Conservation (phyloP, 164 flowering plant species). For the Malania oleifera region DNA sequence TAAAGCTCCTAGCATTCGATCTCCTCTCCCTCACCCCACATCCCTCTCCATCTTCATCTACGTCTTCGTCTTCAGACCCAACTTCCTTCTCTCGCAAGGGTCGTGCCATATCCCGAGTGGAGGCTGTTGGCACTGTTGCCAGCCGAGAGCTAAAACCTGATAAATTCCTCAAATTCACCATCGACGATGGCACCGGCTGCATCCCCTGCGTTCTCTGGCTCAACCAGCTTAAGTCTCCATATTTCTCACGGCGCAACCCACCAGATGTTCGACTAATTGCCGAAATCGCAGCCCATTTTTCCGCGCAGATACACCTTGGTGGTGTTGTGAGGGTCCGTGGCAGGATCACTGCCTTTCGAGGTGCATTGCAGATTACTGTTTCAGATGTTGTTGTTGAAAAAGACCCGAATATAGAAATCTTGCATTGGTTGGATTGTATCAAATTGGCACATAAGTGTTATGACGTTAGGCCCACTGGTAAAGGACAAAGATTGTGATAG, state of each 20-base stretch:
- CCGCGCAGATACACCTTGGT: conserved; percentile 40
- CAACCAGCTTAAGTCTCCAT: conserved; percentile 55
- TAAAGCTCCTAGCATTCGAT: conserved; percentile 72
- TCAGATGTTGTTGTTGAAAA: conserved; percentile 56
- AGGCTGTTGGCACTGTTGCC: conserved; percentile 60
- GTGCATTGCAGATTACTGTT: conserved; percentile 59
- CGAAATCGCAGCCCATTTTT: conserved; percentile 30
- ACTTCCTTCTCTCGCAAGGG: conserved; percentile 28
- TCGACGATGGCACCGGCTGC: conserved; percentile 87
- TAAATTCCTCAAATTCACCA: conserved; percentile 54
- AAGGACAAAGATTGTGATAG: too few species aligned
- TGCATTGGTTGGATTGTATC: conserved; percentile 80
- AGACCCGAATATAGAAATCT: conserved; percentile 70
- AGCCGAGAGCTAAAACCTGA: conserved; percentile 46
- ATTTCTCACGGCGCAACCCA: conserved; percentile 43
- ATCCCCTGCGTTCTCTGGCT: conserved; percentile 78
- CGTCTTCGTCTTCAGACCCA: conserved; percentile 11
- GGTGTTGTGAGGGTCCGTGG: conserved; percentile 70
- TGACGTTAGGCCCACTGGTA: conserved; percentile 7
- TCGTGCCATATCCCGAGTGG: conserved; percentile 39
- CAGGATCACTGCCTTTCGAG: conserved; percentile 43
- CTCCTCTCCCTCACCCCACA: conserved; percentile 42
- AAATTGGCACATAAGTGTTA: conserved; percentile 43
- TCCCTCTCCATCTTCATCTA: conserved; percentile 22
- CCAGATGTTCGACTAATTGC: conserved; percentile 46